A percentile compares a stretch with the other conserved stretches of the same genome.
Evolutionary conservation across 1,284 basidiomycete genomes (phyloP).

Genomic region (Cryptococcus sp.): DNA sequence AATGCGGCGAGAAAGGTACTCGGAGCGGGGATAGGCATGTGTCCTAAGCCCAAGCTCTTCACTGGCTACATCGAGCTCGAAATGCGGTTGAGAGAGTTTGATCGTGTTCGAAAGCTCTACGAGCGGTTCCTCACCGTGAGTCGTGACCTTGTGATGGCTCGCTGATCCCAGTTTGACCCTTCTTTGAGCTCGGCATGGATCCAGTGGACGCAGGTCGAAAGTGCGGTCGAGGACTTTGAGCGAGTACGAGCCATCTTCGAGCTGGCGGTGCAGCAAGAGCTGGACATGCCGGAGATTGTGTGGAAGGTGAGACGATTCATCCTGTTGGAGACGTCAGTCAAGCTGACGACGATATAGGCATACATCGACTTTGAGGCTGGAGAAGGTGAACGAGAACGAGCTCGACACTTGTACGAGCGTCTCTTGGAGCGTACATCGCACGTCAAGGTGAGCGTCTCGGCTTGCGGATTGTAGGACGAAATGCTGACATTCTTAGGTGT

Average conservation of each 20-base stretch:
- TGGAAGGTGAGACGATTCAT: constrained; percentile 69
- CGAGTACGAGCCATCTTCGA: constrained; percentile 95
- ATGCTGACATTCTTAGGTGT: constrained; percentile 27
- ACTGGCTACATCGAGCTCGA: constrained; percentile 92
- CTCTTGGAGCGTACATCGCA: constrained; percentile 82
- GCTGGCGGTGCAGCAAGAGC: constrained; percentile 84
- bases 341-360: constrained; percentile 48
- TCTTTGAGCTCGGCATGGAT: constrained; percentile 93
- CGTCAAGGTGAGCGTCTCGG: constrained; percentile 57
- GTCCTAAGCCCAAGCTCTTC: constrained; percentile 88
- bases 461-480: background rate
- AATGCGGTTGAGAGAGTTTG: constrained; percentile 70
- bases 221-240: constrained; percentile 81
- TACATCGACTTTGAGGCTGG: constrained; percentile 87
- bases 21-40: constrained; percentile 88
- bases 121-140: constrained; percentile 86
- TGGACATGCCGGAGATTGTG: constrained; percentile 97
- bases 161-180: constrained; percentile 64
- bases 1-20: constrained; percentile 81
- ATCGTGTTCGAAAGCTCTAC: constrained; percentile 85
- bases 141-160: constrained; percentile 1
- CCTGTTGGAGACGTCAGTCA: too few relatives aligned
- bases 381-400: constrained; percentile 82
- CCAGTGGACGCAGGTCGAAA: constrained; percentile 91
- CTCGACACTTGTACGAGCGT: constrained; percentile 83